Percentiles rank a stretch among this genome's conserved stretches.
Conservation (phyloP, 192 early-diverging fungal genomes). For the Lobosporangium transversale region DNA sequence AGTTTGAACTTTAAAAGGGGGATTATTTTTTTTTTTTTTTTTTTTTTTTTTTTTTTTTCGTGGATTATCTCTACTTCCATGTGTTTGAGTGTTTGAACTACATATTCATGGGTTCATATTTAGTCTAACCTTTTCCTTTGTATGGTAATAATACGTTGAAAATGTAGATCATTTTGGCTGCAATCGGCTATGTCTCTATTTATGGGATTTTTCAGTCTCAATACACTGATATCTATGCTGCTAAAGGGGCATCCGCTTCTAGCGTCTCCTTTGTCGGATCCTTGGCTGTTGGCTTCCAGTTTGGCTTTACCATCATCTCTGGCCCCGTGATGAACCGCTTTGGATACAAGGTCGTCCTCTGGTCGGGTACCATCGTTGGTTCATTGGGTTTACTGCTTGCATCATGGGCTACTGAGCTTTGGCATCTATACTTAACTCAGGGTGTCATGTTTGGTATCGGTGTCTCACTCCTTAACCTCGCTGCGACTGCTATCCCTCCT, state of each 20-base stretch:
- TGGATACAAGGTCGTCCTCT: constrained; percentile 38
- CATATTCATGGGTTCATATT: background rate
- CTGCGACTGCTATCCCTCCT: constrained; percentile 48
- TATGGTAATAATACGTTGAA: background rate
- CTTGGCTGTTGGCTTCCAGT: constrained; percentile 40
- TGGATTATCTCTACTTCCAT: background rate
- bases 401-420: constrained; percentile 37
- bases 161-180: constrained; percentile 38
- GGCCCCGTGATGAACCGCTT: constrained; percentile 38
- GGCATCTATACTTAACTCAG: constrained; percentile 39
- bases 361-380: constrained; percentile 30
- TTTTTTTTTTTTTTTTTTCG: background rate
- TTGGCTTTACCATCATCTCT: constrained; percentile 31
- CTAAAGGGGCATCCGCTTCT: constrained; percentile 21
- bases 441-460: constrained; percentile 56
- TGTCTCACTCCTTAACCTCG: constrained; percentile 49
- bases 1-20: no score
- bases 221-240: constrained; percentile 29
- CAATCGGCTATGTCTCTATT: constrained; percentile 49
- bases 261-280: constrained; percentile 39
- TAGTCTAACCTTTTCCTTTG: background rate
- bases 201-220: constrained; percentile 46
- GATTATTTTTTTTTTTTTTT: background rate
- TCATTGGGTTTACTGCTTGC: constrained; percentile 38
- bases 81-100: background rate